These are phyloP conservation scores for Tetrapisispora taiwanensis DNA, from an alignment of 805 yeast genomes.

Conservation along the genomic window DNA sequence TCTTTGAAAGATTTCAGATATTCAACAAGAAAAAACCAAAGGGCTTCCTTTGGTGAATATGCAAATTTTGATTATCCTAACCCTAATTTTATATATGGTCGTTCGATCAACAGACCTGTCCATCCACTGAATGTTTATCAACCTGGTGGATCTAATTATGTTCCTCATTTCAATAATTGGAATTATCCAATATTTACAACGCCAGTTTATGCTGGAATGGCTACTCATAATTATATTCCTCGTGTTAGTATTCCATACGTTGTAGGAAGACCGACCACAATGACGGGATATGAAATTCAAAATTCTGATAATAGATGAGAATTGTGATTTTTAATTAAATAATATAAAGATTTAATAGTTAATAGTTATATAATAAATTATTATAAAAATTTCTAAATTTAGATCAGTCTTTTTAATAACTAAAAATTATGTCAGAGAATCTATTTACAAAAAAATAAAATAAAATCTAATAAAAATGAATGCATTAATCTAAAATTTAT, in stretches of 20 bases:
- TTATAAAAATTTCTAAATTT: too few species aligned
- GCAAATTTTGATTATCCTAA: not conserved
- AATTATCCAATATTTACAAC: not conserved
- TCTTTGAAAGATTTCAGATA: not conserved
- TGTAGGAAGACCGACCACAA: not conserved
- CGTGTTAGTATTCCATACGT: not conserved
- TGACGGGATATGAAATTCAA: too few species aligned
- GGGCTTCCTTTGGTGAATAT: constrained; percentile 1
- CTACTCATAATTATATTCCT: not conserved
- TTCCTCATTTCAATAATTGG: not conserved
- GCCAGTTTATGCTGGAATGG: not conserved
- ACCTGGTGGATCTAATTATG: not conserved
- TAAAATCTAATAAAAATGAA: not conserved
- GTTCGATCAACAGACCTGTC: not conserved
- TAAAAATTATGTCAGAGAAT: too few species aligned
- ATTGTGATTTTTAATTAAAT: too few species aligned
- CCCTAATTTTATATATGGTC: not conserved
- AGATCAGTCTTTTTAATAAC: too few species aligned
- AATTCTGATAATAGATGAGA: too few species aligned
- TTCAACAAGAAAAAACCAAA: not conserved
- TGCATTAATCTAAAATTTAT: constrained; percentile 2
- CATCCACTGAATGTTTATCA: not conserved
- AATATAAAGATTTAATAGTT: too few species aligned
- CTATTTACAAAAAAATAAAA: too few species aligned
- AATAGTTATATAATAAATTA: too few species aligned